These are phyloP conservation scores for Fusarium liriodendri DNA, from an alignment of 2,329 filamentous ascomycete genomes.

Conservation along the genomic window DNA sequence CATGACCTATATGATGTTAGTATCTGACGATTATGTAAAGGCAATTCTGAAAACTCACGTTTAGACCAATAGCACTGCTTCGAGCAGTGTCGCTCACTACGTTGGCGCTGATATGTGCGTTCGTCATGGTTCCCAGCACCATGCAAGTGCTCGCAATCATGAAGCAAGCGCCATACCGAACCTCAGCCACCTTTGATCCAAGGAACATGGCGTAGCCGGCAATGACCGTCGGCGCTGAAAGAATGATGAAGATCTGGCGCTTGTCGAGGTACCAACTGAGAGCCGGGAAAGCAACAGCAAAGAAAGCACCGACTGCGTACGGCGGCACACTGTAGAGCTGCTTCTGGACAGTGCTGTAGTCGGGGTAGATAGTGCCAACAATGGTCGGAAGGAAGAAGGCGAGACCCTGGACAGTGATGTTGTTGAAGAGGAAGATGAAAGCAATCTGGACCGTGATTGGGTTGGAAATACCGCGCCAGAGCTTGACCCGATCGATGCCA, in stretches of 20 bases:
- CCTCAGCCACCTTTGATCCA: slow-evolving; percentile 56
- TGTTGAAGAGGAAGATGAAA: slow-evolving; percentile 71
- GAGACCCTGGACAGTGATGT: slow-evolving; percentile 74
- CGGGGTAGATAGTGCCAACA: slow-evolving; percentile 71
- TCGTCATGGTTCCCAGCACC: slow-evolving; percentile 69
- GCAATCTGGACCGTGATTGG: slow-evolving; percentile 67
- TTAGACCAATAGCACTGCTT: slow-evolving; percentile 68
- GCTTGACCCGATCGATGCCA: slow-evolving; percentile 67
- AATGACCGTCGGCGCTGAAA: slow-evolving; percentile 68
- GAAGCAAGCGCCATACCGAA: slow-evolving; percentile 73
- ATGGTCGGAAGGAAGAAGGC: slow-evolving; percentile 76
- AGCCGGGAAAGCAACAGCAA: slow-evolving; percentile 67
- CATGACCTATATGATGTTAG: slow-evolving; percentile 38
- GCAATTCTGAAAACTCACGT: slow-evolving; percentile 24
- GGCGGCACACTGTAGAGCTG: slow-evolving; percentile 75
- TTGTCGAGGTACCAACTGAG: slow-evolving; percentile 67
- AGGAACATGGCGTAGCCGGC: slow-evolving; percentile 74
- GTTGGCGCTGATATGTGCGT: slow-evolving; percentile 72
- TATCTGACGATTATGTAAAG: fast-evolving
- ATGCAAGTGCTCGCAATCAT: slow-evolving; percentile 71
- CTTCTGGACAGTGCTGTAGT: slow-evolving; percentile 65
- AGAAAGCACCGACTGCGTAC: slow-evolving; percentile 71
- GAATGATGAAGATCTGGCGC: slow-evolving; percentile 66
- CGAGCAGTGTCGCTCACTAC: slow-evolving; percentile 74
- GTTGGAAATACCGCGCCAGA: slow-evolving; percentile 67